phyloP scores from a whole-genome alignment of 495 filamentous ascomycete genomes.

The Daldinia caldariorum region DNA sequence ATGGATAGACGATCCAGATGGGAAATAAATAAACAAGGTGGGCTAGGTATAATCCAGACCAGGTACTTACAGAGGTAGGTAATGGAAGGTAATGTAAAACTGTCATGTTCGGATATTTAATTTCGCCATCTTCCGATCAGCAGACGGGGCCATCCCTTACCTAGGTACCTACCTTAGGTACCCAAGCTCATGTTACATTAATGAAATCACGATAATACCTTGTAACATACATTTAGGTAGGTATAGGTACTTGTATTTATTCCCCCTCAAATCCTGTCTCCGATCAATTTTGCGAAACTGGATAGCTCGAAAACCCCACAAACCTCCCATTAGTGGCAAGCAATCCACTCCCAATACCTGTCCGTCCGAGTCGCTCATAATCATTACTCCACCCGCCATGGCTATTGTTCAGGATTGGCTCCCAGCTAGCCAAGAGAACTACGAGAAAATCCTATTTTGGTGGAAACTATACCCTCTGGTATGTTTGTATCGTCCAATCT shows the following conservation, averaged over 20 bases:
- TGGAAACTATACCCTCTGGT: constrained; percentile 62
- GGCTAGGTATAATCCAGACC: no score
- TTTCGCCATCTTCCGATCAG: constrained; percentile 23
- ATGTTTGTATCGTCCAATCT: constrained; percentile 14
- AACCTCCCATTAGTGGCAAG: neutral
- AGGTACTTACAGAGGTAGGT: no score
- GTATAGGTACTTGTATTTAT: constrained; percentile 2
- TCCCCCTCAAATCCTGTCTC: constrained; percentile 6
- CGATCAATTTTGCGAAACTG: neutral
- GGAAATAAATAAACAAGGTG: no score
- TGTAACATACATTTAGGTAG: neutral
- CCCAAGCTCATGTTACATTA: constrained; percentile 20
- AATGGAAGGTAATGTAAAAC: neutral
- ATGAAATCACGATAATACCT: constrained; percentile 20
- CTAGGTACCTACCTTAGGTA: no score
- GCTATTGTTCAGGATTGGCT: constrained; percentile 59
- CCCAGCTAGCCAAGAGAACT: constrained; percentile 63
- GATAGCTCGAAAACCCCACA: constrained; percentile 3
- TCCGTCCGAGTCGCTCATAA: neutral
- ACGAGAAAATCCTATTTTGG: constrained; percentile 60
- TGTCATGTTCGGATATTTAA: constrained; percentile 17
- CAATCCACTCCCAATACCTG: neutral
- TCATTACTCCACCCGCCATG: constrained; percentile 21
- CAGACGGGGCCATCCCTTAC: neutral
- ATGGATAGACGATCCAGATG: no score